phyloP scores from a whole-genome alignment of 2,329 filamentous ascomycete genomes.

The Sporothrix brasiliensis region DNA sequence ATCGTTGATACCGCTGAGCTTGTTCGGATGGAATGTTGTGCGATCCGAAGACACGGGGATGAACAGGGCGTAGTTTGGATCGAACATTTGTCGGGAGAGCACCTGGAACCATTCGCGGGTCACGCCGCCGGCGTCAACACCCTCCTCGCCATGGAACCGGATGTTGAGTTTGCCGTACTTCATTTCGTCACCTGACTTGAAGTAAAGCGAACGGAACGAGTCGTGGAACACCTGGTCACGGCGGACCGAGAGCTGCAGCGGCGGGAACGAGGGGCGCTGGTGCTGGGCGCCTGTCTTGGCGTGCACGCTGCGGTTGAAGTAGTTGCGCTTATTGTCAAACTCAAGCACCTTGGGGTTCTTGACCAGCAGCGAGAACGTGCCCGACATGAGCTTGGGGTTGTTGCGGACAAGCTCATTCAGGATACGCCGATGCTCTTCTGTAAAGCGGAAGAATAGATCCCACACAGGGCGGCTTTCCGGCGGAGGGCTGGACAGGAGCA shows the following conservation, averaged over 20 bases:
- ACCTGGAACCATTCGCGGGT: slow-evolving; percentile 99
- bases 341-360: slow-evolving; percentile 99
- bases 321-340: slow-evolving; percentile 99
- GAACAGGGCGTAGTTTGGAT: slow-evolving; percentile 95
- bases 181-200: slow-evolving; percentile 95
- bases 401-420: slow-evolving; percentile 96
- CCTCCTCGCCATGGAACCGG: slow-evolving; percentile 94
- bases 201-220: slow-evolving; percentile 97
- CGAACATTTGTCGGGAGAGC: slow-evolving; percentile 96
- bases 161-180: slow-evolving; percentile 99
- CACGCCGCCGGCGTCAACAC: slow-evolving; percentile 95
- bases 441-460: slow-evolving; percentile 93
- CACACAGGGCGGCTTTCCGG: slow-evolving; percentile 56
- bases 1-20: slow-evolving; percentile 87
- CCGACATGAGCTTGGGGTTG: slow-evolving; percentile 97
- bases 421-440: slow-evolving; percentile 95
- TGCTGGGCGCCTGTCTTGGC: slow-evolving; percentile 55
- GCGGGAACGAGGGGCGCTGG: slow-evolving; percentile 68
- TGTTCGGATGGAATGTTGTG: slow-evolving; percentile 98
- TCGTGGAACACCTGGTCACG: slow-evolving; percentile 97
- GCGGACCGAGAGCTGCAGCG: slow-evolving; percentile 83
- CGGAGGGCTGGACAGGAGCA: slow-evolving; percentile 69
- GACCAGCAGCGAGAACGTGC: slow-evolving; percentile 91
- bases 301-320: slow-evolving; percentile 94
- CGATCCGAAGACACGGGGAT: slow-evolving; percentile 95